Evolutionary conservation across 257 asterid genomes (phyloP), one percentile per base, ranked within the genome.

Genomic region (Eustoma russellianum): DNA sequence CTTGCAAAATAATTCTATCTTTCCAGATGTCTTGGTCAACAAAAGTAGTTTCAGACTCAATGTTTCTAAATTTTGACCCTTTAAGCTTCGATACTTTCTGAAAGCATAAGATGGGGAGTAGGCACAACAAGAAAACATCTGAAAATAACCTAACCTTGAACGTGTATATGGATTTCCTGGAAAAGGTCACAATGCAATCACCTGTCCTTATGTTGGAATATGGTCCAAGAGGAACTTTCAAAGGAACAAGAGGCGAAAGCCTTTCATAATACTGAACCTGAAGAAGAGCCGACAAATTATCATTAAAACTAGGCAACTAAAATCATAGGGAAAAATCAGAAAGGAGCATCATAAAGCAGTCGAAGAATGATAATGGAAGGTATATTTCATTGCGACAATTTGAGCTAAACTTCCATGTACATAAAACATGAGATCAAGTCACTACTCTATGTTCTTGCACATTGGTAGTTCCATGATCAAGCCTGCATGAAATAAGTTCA

Each of bases 231-330:
- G 95, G 84, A 66, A 54, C 78, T 68, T 66, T 69, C 64, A 70
- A 63, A 10, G 98, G 98, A 70, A 87, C 70, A 50, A 91, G 95
- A 73, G 98, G 97, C 15, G 95, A 91, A 78, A 91, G 95, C 70
- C 98, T 82, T 63, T 91, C 96, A 68, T 91, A 91, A 58, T 81
- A 67, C 65, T 78, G 73, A 75, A 91, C 83, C 98, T 91, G 53
- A 50, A 64, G 56, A 62, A 71, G 61, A 60, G n/a, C 50, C 17
- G 41, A 65, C 52, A 45, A 44, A 28, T 34, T 35, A 50, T 6
- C 11, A 17, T n/a, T 48, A 9, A 7, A 38, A 54, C 50, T 35
- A 46, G 35, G 46, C 64, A 43, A 17, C 6, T 47, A n/a, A 47
- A 18, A 41, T 24, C 13, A 18, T 9, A 48, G 24, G 33, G 34